These are phyloP conservation scores for Suillus lakei DNA, from an alignment of 768 basidiomycete genomes.

Conservation along the genomic window DNA sequence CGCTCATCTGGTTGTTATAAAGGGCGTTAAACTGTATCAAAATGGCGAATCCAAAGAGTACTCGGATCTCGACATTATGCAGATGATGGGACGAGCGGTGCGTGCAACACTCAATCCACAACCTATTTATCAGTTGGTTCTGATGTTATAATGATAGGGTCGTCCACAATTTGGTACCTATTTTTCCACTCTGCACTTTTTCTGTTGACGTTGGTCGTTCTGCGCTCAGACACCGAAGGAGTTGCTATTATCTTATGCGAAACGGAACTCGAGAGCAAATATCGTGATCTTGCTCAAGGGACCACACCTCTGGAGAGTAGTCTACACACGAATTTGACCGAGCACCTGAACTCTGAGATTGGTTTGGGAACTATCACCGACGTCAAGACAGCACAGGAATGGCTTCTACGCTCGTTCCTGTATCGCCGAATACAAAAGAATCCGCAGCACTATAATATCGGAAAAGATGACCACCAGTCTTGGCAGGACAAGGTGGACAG, in stretches of 20 bases:
- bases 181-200: not conserved
- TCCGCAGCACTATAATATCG: slow-evolving; percentile 73
- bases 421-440: slow-evolving; percentile 87
- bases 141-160: slow-evolving; percentile 50
- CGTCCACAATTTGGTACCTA: slow-evolving; percentile 85
- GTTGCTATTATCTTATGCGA: slow-evolving; percentile 86
- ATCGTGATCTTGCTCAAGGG: slow-evolving; percentile 69
- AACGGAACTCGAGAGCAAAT: slow-evolving; percentile 70
- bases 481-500: slow-evolving; percentile 78
- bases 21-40: slow-evolving; percentile 84
- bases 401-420: slow-evolving; percentile 87
- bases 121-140: slow-evolving; percentile 1
- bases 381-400: slow-evolving; percentile 71
- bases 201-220: slow-evolving; percentile 3
- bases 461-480: slow-evolving; percentile 55
- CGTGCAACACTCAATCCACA: slow-evolving; percentile 23
- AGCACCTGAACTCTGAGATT: slow-evolving; percentile 95
- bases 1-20: slow-evolving; percentile 92
- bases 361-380: slow-evolving; percentile 82
- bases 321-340: slow-evolving; percentile 80
- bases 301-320: slow-evolving; percentile 83
- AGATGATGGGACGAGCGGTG: slow-evolving; percentile 96
- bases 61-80: slow-evolving; percentile 90
- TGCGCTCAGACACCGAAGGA: slow-evolving; percentile 72
- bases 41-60: slow-evolving; percentile 77